Conservation (phyloP, 2,329 filamentous ascomycete genomes). For the Cladophialophora yegresii region DNA sequence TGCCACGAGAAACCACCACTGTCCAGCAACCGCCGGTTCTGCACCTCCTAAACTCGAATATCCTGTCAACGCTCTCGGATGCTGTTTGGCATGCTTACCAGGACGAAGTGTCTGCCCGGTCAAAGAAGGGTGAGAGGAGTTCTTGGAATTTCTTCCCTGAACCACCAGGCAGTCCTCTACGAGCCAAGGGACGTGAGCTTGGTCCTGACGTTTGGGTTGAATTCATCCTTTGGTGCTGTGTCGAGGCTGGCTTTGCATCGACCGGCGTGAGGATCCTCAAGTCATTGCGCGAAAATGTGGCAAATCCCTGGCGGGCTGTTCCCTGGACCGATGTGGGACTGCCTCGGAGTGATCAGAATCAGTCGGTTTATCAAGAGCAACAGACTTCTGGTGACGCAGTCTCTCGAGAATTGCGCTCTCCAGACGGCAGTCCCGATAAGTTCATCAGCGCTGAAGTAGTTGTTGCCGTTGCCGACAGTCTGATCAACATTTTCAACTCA, state of each 20-base stretch:
- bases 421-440: conserved; percentile 45
- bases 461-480: conserved; percentile 56
- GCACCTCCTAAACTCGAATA: conserved; percentile 48
- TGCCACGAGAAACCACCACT: conserved; percentile 38
- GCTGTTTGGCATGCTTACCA: conserved; percentile 49
- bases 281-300: conserved; percentile 38
- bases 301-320: conserved; percentile 45
- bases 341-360: conserved; percentile 28
- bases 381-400: background rate
- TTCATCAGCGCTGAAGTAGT: conserved; percentile 63
- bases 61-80: conserved; percentile 52
- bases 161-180: conserved; percentile 45
- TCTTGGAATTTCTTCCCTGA: conserved; percentile 37
- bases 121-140: conserved; percentile 40
- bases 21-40: conserved; percentile 48
- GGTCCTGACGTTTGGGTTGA: conserved; percentile 54
- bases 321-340: conserved; percentile 41
- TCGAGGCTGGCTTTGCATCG: conserved; percentile 49
- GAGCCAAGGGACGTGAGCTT: conserved; percentile 47
- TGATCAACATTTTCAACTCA: conserved; percentile 52
- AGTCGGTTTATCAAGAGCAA: conserved; percentile 7
- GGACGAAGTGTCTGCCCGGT: conserved; percentile 43
- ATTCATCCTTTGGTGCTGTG: conserved; percentile 54
- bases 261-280: conserved; percentile 47
- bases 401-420: conserved; percentile 23